Evolutionary conservation across 1,139 yeast genomes (phyloP).

Genomic region (Lodderomyces orthopsilosis): DNA sequence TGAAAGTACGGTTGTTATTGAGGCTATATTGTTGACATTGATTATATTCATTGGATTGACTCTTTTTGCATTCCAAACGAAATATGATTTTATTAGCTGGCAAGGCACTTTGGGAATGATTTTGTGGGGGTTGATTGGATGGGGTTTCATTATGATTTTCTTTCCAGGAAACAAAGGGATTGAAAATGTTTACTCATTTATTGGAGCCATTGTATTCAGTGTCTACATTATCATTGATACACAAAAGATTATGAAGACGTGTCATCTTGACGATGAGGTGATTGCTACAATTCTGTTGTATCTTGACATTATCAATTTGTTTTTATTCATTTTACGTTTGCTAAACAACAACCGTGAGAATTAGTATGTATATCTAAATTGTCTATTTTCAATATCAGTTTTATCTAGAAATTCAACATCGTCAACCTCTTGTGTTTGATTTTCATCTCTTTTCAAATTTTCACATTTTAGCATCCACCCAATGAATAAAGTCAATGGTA

Average conservation of each 20-base stretch:
- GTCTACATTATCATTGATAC: slow-evolving; percentile 79
- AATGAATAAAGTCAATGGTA: slow-evolving; percentile 29
- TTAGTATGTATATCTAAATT: slow-evolving; percentile 33
- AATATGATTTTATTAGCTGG: slow-evolving; percentile 75
- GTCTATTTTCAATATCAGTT: slow-evolving; percentile 35
- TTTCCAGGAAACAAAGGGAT: slow-evolving; percentile 45
- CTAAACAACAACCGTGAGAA: slow-evolving; percentile 40
- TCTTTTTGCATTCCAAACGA: slow-evolving; percentile 75
- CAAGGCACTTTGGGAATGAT: slow-evolving; percentile 61
- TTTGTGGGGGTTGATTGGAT: slow-evolving; percentile 68
- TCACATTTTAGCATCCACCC: slow-evolving; percentile 25
- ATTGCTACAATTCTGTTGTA: slow-evolving; percentile 75
- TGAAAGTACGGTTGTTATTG: slow-evolving; percentile 62
- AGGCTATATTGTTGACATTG: slow-evolving; percentile 69
- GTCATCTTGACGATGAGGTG: slow-evolving; percentile 82
- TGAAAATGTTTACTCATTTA: slow-evolving; percentile 52
- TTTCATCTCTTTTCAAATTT: slow-evolving; percentile 24
- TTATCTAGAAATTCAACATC: slow-evolving; percentile 32
- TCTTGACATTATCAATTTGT: slow-evolving; percentile 78
- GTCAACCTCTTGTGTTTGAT: slow-evolving; percentile 7
- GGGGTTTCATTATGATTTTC: slow-evolving; percentile 68
- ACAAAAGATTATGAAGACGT: slow-evolving; percentile 74
- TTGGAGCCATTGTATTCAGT: slow-evolving; percentile 74
- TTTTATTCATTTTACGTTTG: slow-evolving; percentile 71
- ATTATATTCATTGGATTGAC: slow-evolving; percentile 75